Base-by-base conservation (phyloP, 805 yeast genomes). In the Cyberlindnera amylophila region DNA sequence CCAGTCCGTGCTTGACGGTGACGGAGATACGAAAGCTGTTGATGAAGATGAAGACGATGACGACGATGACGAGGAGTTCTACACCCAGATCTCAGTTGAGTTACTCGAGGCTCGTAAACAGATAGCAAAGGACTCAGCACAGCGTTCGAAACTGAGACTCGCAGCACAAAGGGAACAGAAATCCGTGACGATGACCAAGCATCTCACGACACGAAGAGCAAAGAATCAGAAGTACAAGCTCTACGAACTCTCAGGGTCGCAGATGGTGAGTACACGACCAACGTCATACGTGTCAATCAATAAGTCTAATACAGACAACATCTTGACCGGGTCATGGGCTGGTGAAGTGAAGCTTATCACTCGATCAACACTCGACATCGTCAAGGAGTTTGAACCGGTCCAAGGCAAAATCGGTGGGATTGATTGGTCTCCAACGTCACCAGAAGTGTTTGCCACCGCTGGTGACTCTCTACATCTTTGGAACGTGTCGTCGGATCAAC, bases 321-420 rank as follows among this genome's bases (percentile, higher is more conserved):
- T 86, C 3, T 83, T 87, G 0, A 68, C 79, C 12, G 93, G 89
- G 0, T 84, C 93, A 29, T 91, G 98, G 97, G 77, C 81, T 47
- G 97, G 97, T 4, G 69, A 70, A 21, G 52, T 87, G 5, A 73
- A 71, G 46, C 47, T 86, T 1, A 32, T 83, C n/a, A 60, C 72
- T 34, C 11, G 26, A 2, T 50, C 62, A 0, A 59, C 71, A 3
- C 61, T 82, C 32, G 62, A 64, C 15, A 45, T 58, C 8, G 13
- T 39, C 8, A 38, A 45, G 8, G 42, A 54, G 7, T 56, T 51
- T 6, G 50, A 46, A n/a, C 51, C 52, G 1, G 53, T 82, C 45
- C 63, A 65, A 1, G 93, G 86, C 36, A 86, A 84, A 56, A 70
- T 83, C 2, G 77, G 87, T 36, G 87, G 86, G 0, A 32, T 89